phyloP scores from a whole-genome alignment of 805 yeast species.

The Kodamaea jinghongensis region DNA sequence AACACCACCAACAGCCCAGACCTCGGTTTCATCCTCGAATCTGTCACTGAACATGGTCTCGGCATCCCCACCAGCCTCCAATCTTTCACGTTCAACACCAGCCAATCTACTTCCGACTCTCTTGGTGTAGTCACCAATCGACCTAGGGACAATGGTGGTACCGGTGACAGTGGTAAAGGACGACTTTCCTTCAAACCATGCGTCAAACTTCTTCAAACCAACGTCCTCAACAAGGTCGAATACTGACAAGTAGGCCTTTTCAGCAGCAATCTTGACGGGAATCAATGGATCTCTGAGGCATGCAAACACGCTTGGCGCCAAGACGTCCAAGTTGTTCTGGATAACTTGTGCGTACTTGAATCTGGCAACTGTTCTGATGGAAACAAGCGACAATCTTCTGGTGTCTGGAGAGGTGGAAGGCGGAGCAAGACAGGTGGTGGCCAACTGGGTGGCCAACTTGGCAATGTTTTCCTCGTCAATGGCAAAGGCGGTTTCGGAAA shows the following conservation, averaged over 20 bases:
- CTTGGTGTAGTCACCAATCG: conserved; percentile 83
- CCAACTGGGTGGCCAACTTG: conserved; percentile 49
- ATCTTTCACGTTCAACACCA: conserved; percentile 79
- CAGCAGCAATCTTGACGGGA: conserved; percentile 93
- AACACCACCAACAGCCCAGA: conserved; percentile 83
- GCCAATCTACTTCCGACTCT: conserved; percentile 90
- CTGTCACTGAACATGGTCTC: conserved; percentile 83
- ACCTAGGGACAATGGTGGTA: conserved; percentile 56
- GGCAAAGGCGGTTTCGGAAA: conserved; percentile 27
- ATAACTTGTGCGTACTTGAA: conserved; percentile 50
- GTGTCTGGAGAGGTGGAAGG: conserved; percentile 66
- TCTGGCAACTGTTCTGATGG: conserved; percentile 71
- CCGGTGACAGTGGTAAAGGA: conserved; percentile 45
- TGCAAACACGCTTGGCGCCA: conserved; percentile 74
- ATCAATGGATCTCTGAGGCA: conserved; percentile 85
- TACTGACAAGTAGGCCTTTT: conserved; percentile 75
- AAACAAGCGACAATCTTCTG: conserved; percentile 74
- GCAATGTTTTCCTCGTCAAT: conserved; percentile 41
- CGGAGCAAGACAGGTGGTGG: conserved; percentile 51
- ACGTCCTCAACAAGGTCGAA: conserved; percentile 72
- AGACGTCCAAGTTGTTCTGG: conserved; percentile 48
- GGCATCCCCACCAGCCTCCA: conserved; percentile 85
- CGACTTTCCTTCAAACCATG: conserved; percentile 57
- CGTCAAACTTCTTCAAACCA: conserved; percentile 48
- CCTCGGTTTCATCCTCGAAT: conserved; percentile 80